Evolutionary conservation across 75 land plant species (phyloP), one percentile per base, ranked within the genome.

Genomic region (Ceratopteris richardii): DNA sequence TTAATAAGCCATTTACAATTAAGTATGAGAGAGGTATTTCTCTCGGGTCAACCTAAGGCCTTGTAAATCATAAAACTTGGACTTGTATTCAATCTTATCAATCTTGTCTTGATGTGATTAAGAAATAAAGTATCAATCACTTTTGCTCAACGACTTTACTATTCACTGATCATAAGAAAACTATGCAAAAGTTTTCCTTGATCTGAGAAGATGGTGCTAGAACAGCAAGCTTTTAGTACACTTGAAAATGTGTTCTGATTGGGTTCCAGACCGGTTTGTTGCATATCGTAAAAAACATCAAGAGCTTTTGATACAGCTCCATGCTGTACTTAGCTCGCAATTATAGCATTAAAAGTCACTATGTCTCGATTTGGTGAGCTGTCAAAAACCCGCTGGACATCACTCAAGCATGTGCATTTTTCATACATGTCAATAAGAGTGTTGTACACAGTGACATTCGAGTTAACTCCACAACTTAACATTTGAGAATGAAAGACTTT

Each of bases 401-500:
- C 75, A 28, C 14, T 25, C 53, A 76, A 47, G 22, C 55, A 71
- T 5, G 46, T 47, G 53, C 78, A 73, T 54, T 80, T 81, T 25
- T 67, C 62, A 65, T 87, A 87, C 92, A 87, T 83, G 56, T 83
- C 81, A 47, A 87, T 42, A 31, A 77, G 62, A 23, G 83, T 74
- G 41, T 77, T 87, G 31, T 77, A 83, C 16, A 87, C 70, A 22
- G 78, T 59, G 5, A 39, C 41, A 81, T 83, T 80, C 3, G 23
- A 41, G 21, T 53, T 54, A 37, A 57, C 74, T 50, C 60, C 53
- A 26, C 51, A 53, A 58, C 77, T 80, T 22, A 85, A 23, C 18
- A 86, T 62, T 56, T 80, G 76, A 3, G 57, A 63, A 67, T 87
- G 87, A 41, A 80, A 29, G 58, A 80, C 84, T 33, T 58, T 41